A percentile compares a stretch with the other conserved stretches of the same genome.
These are phyloP conservation scores for Leishmania aethiopica DNA, from an alignment of 208 protist species.

Conservation along the genomic window DNA sequence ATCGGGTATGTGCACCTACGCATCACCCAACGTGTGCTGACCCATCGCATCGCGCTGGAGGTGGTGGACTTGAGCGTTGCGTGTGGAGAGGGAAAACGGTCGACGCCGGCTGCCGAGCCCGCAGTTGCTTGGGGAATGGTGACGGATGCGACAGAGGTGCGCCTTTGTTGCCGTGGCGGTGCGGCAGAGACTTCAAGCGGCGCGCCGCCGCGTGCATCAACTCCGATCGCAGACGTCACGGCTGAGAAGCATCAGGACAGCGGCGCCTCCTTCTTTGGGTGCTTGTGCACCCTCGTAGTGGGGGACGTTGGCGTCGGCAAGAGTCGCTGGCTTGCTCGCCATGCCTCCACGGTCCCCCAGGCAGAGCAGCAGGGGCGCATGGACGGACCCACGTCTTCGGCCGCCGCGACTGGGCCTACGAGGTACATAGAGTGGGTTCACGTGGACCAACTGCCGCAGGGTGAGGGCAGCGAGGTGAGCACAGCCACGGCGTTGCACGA, in stretches of 20 bases:
- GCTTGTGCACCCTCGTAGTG: slow-evolving; percentile 38
- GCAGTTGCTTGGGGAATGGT: slow-evolving; percentile 27
- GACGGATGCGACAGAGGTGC: slow-evolving; percentile 31
- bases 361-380: background rate
- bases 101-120: background rate
- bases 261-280: background rate
- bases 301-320: slow-evolving; percentile 58
- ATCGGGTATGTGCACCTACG: slow-evolving; percentile 40
- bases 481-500: slow-evolving; percentile 92
- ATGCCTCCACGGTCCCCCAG: background rate
- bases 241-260: background rate
- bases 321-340: slow-evolving; percentile 27
- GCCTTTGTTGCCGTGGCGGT: slow-evolving; percentile 1
- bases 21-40: slow-evolving; percentile 32
- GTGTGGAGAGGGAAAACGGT: too few relatives aligned
- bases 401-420: background rate
- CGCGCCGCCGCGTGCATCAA: background rate
- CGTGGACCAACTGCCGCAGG: slow-evolving; percentile 49
- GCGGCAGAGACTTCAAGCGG: background rate
- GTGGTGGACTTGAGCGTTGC: slow-evolving; percentile 23
- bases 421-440: slow-evolving; percentile 28
- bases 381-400: background rate
- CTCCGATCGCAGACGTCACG: too few relatives aligned
- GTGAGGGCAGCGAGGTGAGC: slow-evolving; percentile 39
- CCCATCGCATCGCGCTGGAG: slow-evolving; percentile 34